phyloP scores from a whole-genome alignment of 2,329 filamentous ascomycete genomes.

The Phaeophleospora eucalypticola region DNA sequence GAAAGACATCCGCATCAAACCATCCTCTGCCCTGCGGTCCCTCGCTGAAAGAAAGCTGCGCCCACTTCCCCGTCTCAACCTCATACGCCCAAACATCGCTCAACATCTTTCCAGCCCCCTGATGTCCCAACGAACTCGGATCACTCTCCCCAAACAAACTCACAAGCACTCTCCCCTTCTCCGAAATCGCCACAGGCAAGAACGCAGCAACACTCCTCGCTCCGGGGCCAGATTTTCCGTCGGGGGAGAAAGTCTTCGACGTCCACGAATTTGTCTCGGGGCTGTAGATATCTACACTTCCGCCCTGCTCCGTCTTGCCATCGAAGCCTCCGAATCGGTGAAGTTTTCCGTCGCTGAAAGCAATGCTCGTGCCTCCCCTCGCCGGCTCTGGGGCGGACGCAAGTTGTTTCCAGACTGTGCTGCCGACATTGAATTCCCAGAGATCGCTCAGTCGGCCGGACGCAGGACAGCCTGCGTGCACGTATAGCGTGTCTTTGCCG shows the following conservation, averaged over 20 bases:
- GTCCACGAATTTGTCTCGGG: slow-evolving; percentile 39
- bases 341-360: slow-evolving; percentile 59
- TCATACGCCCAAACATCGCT: slow-evolving; percentile 50
- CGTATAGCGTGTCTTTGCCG: slow-evolving; percentile 64
- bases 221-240: slow-evolving; percentile 45
- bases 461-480: slow-evolving; percentile 72
- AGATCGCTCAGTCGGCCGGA: slow-evolving; percentile 63
- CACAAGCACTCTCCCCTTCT: slow-evolving; percentile 39
- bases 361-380: slow-evolving; percentile 65
- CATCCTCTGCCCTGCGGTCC: slow-evolving; percentile 47
- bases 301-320: slow-evolving; percentile 65
- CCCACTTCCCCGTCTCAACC: slow-evolving; percentile 34
- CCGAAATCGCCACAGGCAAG: slow-evolving; percentile 39
- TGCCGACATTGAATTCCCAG: slow-evolving; percentile 70
- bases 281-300: slow-evolving; percentile 61
- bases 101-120: slow-evolving; percentile 55
- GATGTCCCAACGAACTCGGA: slow-evolving; percentile 51
- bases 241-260: slow-evolving; percentile 35
- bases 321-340: slow-evolving; percentile 81
- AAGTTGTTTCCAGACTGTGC: slow-evolving; percentile 63
- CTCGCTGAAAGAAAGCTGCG: slow-evolving; percentile 26
- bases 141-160: slow-evolving; percentile 54
- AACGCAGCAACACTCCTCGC: slow-evolving; percentile 50
- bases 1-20: slow-evolving; percentile 50
- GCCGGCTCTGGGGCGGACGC: slow-evolving; percentile 62